Conservation (phyloP, 352 stramenopile species). For the Phytophthora crassamura region DNA sequence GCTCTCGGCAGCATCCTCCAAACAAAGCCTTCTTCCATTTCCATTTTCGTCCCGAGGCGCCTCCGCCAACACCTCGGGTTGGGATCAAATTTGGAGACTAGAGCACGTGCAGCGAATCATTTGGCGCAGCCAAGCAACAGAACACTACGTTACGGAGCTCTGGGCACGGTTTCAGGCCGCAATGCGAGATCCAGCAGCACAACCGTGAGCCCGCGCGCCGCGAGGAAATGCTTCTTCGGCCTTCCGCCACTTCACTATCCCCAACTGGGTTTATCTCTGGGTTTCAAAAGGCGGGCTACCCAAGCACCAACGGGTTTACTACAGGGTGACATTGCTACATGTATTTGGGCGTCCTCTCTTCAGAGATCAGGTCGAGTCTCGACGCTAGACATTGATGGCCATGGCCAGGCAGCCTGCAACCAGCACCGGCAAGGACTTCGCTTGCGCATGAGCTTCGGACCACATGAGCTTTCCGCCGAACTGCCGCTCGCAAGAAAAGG, state of each 20-base stretch:
- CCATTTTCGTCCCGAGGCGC: constrained; percentile 17
- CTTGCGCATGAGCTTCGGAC: constrained; percentile 19
- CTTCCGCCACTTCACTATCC: constrained; percentile 1
- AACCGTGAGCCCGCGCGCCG: not conserved
- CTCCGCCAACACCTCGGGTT: constrained; percentile 4
- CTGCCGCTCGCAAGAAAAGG: constrained; percentile 17
- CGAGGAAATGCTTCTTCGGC: constrained; percentile 23
- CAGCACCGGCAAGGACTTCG: constrained; percentile 1
- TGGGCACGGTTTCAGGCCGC: not conserved
- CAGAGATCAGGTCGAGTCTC: not conserved
- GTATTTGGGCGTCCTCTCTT: not conserved
- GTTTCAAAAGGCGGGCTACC: too few relatives aligned
- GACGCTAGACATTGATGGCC: not conserved
- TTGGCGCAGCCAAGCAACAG: constrained; percentile 10
- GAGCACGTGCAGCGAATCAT: constrained; percentile 8
- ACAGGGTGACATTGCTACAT: not conserved
- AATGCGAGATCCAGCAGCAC: not conserved
- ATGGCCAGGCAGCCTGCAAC: not conserved
- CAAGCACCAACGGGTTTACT: not conserved
- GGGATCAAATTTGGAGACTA: constrained; percentile 15
- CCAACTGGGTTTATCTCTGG: too few relatives aligned
- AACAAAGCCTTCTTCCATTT: constrained; percentile 24
- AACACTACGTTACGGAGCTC: constrained; percentile 16
- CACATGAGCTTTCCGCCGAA: constrained; percentile 14
- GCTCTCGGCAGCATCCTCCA: not conserved